Evolutionary conservation across 805 yeast genomes (phyloP).

Genomic region (Cephaloascus albidus): DNA sequence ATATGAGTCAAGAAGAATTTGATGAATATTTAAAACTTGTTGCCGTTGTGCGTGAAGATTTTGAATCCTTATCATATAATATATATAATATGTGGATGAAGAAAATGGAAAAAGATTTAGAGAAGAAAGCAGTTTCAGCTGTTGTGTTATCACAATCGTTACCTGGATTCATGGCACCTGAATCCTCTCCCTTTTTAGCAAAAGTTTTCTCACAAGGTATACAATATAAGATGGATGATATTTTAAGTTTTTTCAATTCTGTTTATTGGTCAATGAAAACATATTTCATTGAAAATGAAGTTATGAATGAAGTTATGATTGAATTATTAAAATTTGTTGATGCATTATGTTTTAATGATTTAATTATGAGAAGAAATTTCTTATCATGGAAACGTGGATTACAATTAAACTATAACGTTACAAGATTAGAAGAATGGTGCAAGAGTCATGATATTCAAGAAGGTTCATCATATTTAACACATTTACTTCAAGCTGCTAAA

Average conservation of each 20-base stretch:
- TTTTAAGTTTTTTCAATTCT: constrained; percentile 78
- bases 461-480: constrained; percentile 76
- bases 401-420: constrained; percentile 92
- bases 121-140: constrained; percentile 89
- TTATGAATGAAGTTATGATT: constrained; percentile 72
- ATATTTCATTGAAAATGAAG: constrained; percentile 78
- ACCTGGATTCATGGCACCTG: constrained; percentile 92
- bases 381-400: constrained; percentile 96
- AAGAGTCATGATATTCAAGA: constrained; percentile 86
- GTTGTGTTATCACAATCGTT: constrained; percentile 89
- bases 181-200: constrained; percentile 69
- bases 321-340: constrained; percentile 83
- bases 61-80: constrained; percentile 86
- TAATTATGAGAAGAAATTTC: constrained; percentile 90
- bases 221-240: constrained; percentile 89
- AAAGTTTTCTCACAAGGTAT: constrained; percentile 69
- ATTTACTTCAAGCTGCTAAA: constrained; percentile 87
- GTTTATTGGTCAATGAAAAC: constrained; percentile 91
- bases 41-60: constrained; percentile 87
- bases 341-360: constrained; percentile 89
- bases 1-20: constrained; percentile 85
- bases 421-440: constrained; percentile 98
- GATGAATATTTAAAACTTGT: constrained; percentile 83
- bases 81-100: constrained; percentile 96
- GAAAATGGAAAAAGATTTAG: constrained; percentile 83